Evolutionary conservation across 345 rosid genomes (phyloP).

Genomic region (Eucalyptus regnans): DNA sequence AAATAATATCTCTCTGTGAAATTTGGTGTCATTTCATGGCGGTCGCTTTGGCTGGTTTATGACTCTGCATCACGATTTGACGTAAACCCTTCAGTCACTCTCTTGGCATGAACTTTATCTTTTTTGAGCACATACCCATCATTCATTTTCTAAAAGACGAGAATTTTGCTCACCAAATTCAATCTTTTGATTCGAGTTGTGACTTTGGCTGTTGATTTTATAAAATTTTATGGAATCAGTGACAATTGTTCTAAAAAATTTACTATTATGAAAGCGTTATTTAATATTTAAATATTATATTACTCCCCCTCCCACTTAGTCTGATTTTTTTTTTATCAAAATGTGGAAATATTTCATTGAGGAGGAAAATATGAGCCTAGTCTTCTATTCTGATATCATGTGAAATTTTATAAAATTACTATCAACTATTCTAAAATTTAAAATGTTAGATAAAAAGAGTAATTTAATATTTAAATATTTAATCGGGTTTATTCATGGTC

Average conservation of each 20-base stretch:
- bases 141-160: not conserved
- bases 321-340: too few species aligned
- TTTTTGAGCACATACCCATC: not conserved
- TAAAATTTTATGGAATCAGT: too few species aligned
- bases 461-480: too few species aligned
- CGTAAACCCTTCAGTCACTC: not conserved
- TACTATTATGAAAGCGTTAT: too few species aligned
- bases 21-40: not conserved
- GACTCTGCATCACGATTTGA: not conserved
- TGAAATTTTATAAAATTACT: not conserved
- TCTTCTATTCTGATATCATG: too few species aligned
- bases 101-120: not conserved
- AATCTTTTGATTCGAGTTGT: not conserved
- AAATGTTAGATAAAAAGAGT: not conserved
- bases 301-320: not conserved
- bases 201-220: not conserved
- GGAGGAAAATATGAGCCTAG: not conserved
- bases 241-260: rapidly evolving
- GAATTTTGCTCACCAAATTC: not conserved
- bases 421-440: too few species aligned
- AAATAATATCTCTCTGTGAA: not conserved
- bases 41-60: not conserved
- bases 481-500: not conserved
- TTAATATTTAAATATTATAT: too few species aligned
- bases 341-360: not conserved